Base-by-base conservation (phyloP, 768 basidiomycete genomes). In the Phanerochaete sordida region DNA sequence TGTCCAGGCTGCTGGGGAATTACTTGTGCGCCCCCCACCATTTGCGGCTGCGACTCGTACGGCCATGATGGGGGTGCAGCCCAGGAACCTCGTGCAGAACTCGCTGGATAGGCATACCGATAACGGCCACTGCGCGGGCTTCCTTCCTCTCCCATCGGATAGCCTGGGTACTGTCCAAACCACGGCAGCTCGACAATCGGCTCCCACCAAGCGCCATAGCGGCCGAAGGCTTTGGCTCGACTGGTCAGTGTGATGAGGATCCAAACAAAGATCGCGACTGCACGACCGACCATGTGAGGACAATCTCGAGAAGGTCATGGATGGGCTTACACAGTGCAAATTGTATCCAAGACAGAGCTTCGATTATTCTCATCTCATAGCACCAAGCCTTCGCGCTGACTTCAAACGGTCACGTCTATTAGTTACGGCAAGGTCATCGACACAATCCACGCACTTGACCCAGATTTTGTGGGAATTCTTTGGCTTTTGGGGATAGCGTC, bases 301-400 rank as follows among this genome's bases (percentile, higher is more conserved):
- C 45, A 56, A 49, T 12, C 15, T 46, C 21, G 15, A 53, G 45
- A 64, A 50, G n/a, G 46, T 24, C 24, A 63, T 59, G 50, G 19
- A 56, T 44, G 69, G 13, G 33, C 79, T 30, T 48, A 82, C 81
- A 77, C 47, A 80, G 65, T 58, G 77, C 76, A 66, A 91, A 92
- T 51, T 83, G 72, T 68, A 82, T 77, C 91, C 91, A 92, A 0
- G 90, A 91, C 69, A 92, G 82, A 1, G 87, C 89, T 65, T 91
- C 82, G 33, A 90, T 78, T 47, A 85, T 84, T 71, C 88, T 90
- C 86, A 91, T 88, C 68, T 90, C 83, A 69, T 89, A 87, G 70
- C 91, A 93, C 63, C 80, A 91, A 28, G 74, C 69, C 64, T 76
- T 75, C 8, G 73, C 72, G 54, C 81, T 80, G 57, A 83, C 91